Evolutionary conservation across 2,329 filamentous ascomycete species (phyloP).

Genomic region (Sclerotinia trifoliorum): DNA sequence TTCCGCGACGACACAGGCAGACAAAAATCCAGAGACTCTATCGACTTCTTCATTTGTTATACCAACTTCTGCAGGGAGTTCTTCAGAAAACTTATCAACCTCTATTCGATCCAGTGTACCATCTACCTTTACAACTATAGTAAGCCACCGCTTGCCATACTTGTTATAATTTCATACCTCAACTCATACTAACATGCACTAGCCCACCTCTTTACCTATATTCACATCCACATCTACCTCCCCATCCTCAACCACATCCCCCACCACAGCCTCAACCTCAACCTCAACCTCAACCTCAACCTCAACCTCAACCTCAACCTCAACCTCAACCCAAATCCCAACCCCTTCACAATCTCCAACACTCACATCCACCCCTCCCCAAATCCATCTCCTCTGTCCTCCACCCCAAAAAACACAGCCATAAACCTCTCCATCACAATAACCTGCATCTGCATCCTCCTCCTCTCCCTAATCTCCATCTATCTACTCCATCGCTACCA

Average conservation of each 20-base stretch:
- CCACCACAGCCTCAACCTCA: too few relatives aligned
- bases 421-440: not conserved
- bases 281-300: not conserved
- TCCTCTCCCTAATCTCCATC: not conserved
- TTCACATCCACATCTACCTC: not conserved
- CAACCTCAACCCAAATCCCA: not conserved
- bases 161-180: too few relatives aligned
- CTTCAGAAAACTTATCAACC: not conserved
- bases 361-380: too few relatives aligned
- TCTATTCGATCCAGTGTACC: not conserved
- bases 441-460: not conserved
- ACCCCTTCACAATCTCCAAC: not conserved
- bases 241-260: not conserved
- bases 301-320: too few relatives aligned
- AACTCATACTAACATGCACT: not conserved
- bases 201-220: not conserved
- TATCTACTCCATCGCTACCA: not conserved
- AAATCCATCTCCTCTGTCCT: too few relatives aligned
- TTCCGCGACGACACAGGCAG: not conserved
- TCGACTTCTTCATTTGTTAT: not conserved
- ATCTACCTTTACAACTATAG: not conserved
- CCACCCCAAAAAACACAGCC: too few relatives aligned
- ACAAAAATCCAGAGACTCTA: too few relatives aligned
- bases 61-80: not conserved
- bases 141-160: not conserved